phyloP scores from a whole-genome alignment of 805 yeast species.

The Kuraishia piskuri region DNA sequence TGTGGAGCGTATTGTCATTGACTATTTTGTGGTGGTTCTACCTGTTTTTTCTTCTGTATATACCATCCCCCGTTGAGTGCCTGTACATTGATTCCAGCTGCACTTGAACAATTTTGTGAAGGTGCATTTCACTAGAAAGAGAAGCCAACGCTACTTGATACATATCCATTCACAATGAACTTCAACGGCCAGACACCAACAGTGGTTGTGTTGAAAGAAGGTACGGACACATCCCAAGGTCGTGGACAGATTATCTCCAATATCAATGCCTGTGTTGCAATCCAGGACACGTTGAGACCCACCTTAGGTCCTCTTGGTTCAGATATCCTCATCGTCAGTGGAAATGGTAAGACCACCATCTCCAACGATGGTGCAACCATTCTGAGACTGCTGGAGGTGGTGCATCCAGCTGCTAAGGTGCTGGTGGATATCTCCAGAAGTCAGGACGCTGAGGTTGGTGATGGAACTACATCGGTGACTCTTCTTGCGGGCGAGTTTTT shows the following conservation, averaged over 20 bases:
- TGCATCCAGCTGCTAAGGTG: slow-evolving; percentile 97
- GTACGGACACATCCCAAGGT: slow-evolving; percentile 96
- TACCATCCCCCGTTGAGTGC: background rate
- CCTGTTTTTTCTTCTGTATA: background rate
- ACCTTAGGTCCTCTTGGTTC: slow-evolving; percentile 97
- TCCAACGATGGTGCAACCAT: slow-evolving; percentile 99
- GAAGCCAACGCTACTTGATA: no score
- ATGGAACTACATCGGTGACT: slow-evolving; percentile 95
- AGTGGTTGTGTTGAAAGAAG: slow-evolving; percentile 95
- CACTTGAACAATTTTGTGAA: background rate
- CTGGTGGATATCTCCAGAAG: slow-evolving; percentile 91
- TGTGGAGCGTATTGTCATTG: no score
- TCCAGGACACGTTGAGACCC: slow-evolving; percentile 90
- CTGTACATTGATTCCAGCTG: background rate
- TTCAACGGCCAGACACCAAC: slow-evolving; percentile 94
- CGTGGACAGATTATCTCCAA: slow-evolving; percentile 91
- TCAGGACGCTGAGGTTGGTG: slow-evolving; percentile 98
- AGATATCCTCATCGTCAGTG: slow-evolving; percentile 82
- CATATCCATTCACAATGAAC: slow-evolving; percentile 43
- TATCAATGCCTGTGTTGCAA: slow-evolving; percentile 94
- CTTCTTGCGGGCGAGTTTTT: slow-evolving; percentile 90
- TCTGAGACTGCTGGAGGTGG: slow-evolving; percentile 82
- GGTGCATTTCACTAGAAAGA: no score
- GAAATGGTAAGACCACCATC: slow-evolving; percentile 82
- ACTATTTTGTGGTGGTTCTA: background rate